Conservation (phyloP, 106 monocot genomes). For the Acorus calamus region DNA sequence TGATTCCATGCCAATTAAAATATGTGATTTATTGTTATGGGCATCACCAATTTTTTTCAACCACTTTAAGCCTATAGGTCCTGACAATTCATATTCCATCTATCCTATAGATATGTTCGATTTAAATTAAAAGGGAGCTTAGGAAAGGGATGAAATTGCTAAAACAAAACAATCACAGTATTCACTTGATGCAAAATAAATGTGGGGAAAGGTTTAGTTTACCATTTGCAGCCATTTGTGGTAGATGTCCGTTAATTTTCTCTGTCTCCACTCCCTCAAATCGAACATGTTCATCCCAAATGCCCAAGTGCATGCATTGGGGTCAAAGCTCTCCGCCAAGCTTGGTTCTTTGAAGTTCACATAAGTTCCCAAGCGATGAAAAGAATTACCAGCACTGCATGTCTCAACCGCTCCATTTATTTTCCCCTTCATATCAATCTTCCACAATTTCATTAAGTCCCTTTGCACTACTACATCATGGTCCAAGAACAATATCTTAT, state of each 20-base stretch:
- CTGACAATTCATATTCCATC: no score
- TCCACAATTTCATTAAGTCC: slow-evolving; percentile 13
- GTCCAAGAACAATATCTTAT: slow-evolving; percentile 15
- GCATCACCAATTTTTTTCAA: no score
- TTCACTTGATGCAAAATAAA: no score
- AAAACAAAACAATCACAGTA: no score
- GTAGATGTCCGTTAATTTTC: slow-evolving; percentile 8
- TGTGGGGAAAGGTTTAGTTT: neutral
- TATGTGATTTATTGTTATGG: no score
- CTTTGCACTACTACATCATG: slow-evolving; percentile 16
- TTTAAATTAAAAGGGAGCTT: no score
- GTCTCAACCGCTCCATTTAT: slow-evolving; percentile 16
- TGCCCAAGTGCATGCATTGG: slow-evolving; percentile 12
- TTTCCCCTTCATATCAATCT: slow-evolving; percentile 8
- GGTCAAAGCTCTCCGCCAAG: slow-evolving; percentile 8
- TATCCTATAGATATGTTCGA: no score
- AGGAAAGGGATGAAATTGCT: no score
- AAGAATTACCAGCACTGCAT: slow-evolving; percentile 5
- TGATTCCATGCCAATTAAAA: no score
- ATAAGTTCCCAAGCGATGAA: slow-evolving; percentile 8
- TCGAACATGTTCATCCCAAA: slow-evolving; percentile 22
- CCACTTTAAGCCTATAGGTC: no score
- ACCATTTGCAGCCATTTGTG: slow-evolving; percentile 16
- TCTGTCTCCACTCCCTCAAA: slow-evolving; percentile 11
- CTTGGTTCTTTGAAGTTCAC: slow-evolving; percentile 9